These are phyloP conservation scores for Acacia melanoxylon DNA, from an alignment of 306 rosid species.

Conservation along the genomic window DNA sequence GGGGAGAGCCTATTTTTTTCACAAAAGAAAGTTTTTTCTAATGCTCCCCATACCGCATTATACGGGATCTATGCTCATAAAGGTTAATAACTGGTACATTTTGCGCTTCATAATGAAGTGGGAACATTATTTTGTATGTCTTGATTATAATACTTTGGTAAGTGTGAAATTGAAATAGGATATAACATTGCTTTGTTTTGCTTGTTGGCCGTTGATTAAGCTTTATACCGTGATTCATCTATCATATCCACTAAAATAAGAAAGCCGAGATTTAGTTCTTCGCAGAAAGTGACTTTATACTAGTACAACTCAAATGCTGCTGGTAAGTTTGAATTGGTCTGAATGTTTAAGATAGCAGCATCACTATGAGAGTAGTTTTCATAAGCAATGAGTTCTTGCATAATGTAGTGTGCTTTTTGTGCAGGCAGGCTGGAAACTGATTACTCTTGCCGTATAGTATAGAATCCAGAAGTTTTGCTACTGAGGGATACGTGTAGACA, in stretches of 20 bases:
- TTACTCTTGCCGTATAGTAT: background rate
- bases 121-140: background rate
- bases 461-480: background rate
- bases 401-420: slow-evolving; percentile 9
- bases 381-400: slow-evolving; percentile 9
- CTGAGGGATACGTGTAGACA: background rate
- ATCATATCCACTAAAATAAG: background rate
- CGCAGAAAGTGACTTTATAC: slow-evolving; percentile 4
- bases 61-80: background rate
- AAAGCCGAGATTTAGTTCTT: background rate
- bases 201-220: background rate
- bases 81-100: background rate
- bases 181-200: background rate
- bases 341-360: background rate
- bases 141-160: background rate
- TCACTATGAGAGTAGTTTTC: slow-evolving; percentile 3
- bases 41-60: too few species aligned
- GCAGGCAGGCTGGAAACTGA: slow-evolving; percentile 46
- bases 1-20: too few species aligned
- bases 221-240: background rate
- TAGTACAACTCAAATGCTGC: background rate
- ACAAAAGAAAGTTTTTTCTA: too few species aligned
- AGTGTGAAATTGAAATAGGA: background rate
- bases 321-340: slow-evolving; percentile 4
- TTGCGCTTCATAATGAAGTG: background rate